A percentile compares a stretch with the other conserved stretches of the same genome.
These are phyloP conservation scores for Volvox carteri DNA, from an alignment of 163 green algal species.

Conservation along the genomic window DNA sequence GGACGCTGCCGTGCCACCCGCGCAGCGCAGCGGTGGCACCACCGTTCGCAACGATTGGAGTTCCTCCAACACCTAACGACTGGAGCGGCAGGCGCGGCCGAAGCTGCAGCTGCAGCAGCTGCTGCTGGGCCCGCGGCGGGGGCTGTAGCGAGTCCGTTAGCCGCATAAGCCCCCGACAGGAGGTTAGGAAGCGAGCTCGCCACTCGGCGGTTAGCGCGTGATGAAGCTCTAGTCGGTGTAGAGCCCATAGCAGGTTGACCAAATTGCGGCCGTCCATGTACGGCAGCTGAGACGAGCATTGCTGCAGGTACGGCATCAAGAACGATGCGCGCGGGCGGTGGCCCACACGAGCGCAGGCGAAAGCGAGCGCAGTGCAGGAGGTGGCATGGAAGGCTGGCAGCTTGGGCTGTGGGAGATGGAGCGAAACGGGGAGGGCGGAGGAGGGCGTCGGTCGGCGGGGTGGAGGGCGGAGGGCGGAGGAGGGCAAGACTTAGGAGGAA, in stretches of 20 bases:
- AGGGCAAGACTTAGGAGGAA: no score
- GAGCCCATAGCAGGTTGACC: slow-evolving; percentile 10
- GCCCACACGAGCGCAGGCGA: neutral
- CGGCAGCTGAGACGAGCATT: slow-evolving; percentile 23
- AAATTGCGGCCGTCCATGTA: slow-evolving; percentile 7
- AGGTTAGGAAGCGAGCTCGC: neutral
- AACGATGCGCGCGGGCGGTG: slow-evolving; percentile 26
- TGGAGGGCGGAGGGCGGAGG: no score
- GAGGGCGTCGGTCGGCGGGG: neutral
- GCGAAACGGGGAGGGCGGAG: neutral
- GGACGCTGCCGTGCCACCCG: neutral
- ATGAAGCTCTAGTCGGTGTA: neutral
- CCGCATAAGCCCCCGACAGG: neutral
- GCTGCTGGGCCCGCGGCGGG: neutral
- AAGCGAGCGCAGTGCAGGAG: neutral
- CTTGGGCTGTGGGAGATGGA: neutral
- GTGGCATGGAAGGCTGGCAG: slow-evolving; percentile 36
- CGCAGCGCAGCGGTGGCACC: neutral
- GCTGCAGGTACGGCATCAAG: slow-evolving; percentile 6
- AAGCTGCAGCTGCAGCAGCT: neutral
- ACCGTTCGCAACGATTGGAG: neutral
- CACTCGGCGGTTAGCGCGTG: neutral
- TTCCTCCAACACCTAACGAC: no score
- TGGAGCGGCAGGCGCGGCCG: no score
- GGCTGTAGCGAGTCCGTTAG: neutral